Conservation (phyloP, 805 yeast species). For the Starmerella geochares region DNA sequence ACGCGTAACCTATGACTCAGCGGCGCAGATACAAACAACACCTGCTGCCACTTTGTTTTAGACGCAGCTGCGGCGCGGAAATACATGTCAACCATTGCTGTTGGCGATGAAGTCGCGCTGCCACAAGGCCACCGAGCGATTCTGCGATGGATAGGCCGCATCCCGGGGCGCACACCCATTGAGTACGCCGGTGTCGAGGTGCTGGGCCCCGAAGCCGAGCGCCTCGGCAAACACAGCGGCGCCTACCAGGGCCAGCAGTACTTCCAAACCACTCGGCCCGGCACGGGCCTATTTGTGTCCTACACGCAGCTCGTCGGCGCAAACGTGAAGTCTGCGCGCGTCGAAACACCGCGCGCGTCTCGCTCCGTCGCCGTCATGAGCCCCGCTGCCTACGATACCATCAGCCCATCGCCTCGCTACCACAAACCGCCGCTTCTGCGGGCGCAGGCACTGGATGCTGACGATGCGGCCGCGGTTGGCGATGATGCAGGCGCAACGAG, state of each 20-base stretch:
- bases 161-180: slow-evolving; percentile 56
- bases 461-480: not conserved
- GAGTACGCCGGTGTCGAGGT: slow-evolving; percentile 81
- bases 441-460: not conserved
- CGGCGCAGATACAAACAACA: not conserved
- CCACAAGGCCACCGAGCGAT: slow-evolving; percentile 67
- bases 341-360: slow-evolving; percentile 1
- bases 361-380: not conserved
- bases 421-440: slow-evolving; percentile 20
- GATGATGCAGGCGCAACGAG: not conserved
- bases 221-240: slow-evolving; percentile 79
- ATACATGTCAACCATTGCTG: slow-evolving; percentile 18
- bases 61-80: slow-evolving; percentile 1
- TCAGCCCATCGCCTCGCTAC: slow-evolving; percentile 24
- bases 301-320: slow-evolving; percentile 29
- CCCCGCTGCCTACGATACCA: slow-evolving; percentile 2
- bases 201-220: slow-evolving; percentile 43
- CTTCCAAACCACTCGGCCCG: slow-evolving; percentile 53
- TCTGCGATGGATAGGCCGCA: slow-evolving; percentile 60
- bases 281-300: slow-evolving; percentile 64
- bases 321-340: slow-evolving; percentile 13
- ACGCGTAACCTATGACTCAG: not conserved
- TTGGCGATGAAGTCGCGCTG: slow-evolving; percentile 32
- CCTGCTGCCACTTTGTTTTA: not conserved
- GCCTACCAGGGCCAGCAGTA: slow-evolving; percentile 58